Base-by-base conservation (phyloP, 768 basidiomycete genomes). In the Tricholoma terreum region DNA sequence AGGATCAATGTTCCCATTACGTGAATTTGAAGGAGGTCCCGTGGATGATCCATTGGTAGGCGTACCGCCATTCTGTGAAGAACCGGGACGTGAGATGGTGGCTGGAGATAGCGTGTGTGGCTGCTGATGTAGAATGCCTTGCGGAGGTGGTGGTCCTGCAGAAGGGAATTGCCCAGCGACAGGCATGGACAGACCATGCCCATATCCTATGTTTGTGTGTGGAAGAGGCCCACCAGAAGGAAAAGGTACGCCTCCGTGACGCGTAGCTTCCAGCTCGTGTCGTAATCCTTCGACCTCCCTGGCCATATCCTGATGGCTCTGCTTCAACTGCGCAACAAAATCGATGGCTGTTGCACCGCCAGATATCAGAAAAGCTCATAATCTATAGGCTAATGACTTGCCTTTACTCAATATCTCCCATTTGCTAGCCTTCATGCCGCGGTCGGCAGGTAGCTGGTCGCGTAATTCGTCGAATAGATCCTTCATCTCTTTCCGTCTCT, bases 391-490 rank as follows among this genome's bases (percentile, higher is more conserved):
- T 34, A 56, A 36, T 2, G 34, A 70, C 80, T 61, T 62, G 92
- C 95, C 92, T 86, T 97, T 96, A 73, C 88, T 95, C 33, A 99
- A 75, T 59, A 98, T 98, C 77, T 99, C 97, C 97, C 96, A 98
- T 75, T 99, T 99, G 75, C 92, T 94, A 17, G 93, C 90, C 69
- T 98, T 98, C 86, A 94, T 91, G 42, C 89, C 94, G 52, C 90
- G 84, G 75, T 94, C 94, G 52, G 89, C 88, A 1, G 97, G 97
- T 22, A 99, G 76, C 65, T 92, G 86, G 71, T 97, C 95, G 57
- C 94, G 83, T 61, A 99, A 75, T 70, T 99, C 97, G 64, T 99
- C 97, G 68, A 98, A 98, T 43, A 99, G 72, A 58, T 98, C 95
- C 70, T 97, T 97, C 97, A 99, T 99, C 75, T 99, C 97, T 74